These are phyloP conservation scores for Mycogone perniciosa DNA, from an alignment of 2,329 filamentous ascomycete species.

Conservation along the genomic window DNA sequence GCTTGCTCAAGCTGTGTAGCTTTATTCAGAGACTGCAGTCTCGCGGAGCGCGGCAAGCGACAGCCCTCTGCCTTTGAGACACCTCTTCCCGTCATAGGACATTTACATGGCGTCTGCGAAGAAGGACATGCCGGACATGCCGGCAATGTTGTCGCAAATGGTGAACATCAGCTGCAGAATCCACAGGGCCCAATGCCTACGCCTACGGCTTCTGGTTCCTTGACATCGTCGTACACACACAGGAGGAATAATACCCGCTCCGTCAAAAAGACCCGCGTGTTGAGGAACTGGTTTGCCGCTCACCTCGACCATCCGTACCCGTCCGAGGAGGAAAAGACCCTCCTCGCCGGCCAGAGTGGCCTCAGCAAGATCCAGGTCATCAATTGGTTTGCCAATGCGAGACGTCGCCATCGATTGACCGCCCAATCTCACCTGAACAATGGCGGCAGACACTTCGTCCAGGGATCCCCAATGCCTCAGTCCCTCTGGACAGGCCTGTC, in stretches of 20 bases:
- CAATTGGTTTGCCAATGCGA: constrained; percentile 47
- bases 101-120: constrained; percentile 43
- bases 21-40: constrained; percentile 43
- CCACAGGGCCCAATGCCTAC: neutral
- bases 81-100: constrained; percentile 38
- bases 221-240: neutral
- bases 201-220: constrained; percentile 15
- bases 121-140: constrained; percentile 16
- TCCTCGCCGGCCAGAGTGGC: constrained; percentile 36
- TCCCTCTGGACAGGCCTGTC: constrained; percentile 32
- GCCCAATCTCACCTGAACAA: constrained; percentile 22
- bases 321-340: constrained; percentile 37
- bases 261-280: constrained; percentile 37
- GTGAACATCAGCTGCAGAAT: neutral
- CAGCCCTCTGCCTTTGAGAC: constrained; percentile 41
- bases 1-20: constrained; percentile 46
- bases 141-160: constrained; percentile 3
- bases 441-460: constrained; percentile 23
- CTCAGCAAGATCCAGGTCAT: constrained; percentile 39
- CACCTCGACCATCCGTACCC: constrained; percentile 44
- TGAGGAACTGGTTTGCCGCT: constrained; percentile 40
- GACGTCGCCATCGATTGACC: constrained; percentile 39
- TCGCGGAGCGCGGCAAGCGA: constrained; percentile 38
- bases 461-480: constrained; percentile 39
- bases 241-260: constrained; percentile 35